Evolutionary conservation across 176 grass and related monocot species (phyloP), one percentile per base, ranked within the genome.

Genomic region (Carex cristatella): DNA sequence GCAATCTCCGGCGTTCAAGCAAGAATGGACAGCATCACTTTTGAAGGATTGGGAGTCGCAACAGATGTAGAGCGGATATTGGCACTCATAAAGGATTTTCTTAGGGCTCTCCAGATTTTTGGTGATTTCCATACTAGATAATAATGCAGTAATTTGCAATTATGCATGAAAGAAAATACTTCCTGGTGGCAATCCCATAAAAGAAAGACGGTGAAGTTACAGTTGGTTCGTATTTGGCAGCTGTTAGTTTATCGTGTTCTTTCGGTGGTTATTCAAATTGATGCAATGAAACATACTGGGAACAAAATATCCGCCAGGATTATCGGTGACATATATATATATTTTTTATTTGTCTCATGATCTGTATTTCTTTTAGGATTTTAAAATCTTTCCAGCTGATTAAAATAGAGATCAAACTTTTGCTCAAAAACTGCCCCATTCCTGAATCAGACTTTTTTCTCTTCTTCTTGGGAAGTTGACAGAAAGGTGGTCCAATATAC

Each of bases 11-110:
- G 91, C 30, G 87, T 99, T 67, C 93, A 99, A 89, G 91, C 96
- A 83, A 95, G 91, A 89, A 92, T 92, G 88, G 96, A 95, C 31
- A 86, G 84, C 84, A 92, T 93, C 54, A 75, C 94, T 67, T 92
- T 99, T 81, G 96, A 94, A 84, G 87, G 86, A 82, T 85, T 89
- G 35, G 85, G 83, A 70, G 88, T 87, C 80, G 72, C 64, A 51
- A 86, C 89, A 67, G 91, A 88, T 86, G 86, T 87, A 64, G 90
- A 88, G 42, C 83, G 84, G 59, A 85, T 98, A 30, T 86, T 94
- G 13, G 55, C 69, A 75, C 76, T 95, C 18, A 69, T 99, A 88
- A 95, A 95, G 81, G 86, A 94, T 37, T 89, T 86, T 48, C 15
- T 87, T 42, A 88, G 87, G 12, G 76, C 89, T 66, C 82, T 91